These are phyloP conservation scores for Cryptomeria japonica DNA, from an alignment of 75 land plant species.

Conservation along the genomic window DNA sequence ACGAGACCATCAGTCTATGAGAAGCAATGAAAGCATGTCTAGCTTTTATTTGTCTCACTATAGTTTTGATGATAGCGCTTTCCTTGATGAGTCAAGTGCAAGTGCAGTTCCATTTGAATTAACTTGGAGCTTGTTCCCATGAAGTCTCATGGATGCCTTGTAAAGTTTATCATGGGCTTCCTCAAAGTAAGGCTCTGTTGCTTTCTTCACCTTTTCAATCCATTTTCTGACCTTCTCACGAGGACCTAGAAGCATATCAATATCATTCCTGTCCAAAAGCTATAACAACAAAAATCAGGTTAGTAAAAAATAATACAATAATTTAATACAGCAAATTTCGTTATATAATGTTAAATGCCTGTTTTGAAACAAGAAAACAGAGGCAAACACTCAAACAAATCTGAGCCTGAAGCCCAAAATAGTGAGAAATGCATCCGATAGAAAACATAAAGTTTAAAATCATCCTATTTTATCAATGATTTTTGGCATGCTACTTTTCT, in stretches of 20 bases:
- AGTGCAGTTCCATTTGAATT: constrained; percentile 9
- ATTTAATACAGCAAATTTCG: background rate
- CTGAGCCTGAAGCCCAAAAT: background rate
- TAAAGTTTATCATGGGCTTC: constrained; percentile 57
- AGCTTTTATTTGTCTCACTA: background rate
- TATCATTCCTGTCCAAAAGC: constrained; percentile 55
- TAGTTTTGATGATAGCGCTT: background rate
- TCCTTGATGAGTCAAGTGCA: background rate
- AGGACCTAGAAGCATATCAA: constrained; percentile 49
- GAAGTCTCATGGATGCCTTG: constrained; percentile 39
- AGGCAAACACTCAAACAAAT: background rate
- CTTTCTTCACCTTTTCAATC: constrained; percentile 59
- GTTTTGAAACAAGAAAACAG: background rate
- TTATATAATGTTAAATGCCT: background rate
- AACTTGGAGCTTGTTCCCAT: constrained; percentile 16
- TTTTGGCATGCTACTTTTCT: too few species aligned
- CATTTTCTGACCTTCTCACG: constrained; percentile 54
- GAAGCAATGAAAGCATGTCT: background rate
- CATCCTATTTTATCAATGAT: too few species aligned
- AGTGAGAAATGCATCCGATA: background rate
- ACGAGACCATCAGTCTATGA: too few species aligned
- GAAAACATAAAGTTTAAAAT: too few species aligned
- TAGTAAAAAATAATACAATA: background rate
- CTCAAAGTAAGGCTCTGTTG: constrained; percentile 71
- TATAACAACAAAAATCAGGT: constrained; percentile 15